Percentiles rank a stretch among this genome's conserved stretches.
phyloP scores from a whole-genome alignment of 257 asterid species.

The Fraxinus anomala region DNA sequence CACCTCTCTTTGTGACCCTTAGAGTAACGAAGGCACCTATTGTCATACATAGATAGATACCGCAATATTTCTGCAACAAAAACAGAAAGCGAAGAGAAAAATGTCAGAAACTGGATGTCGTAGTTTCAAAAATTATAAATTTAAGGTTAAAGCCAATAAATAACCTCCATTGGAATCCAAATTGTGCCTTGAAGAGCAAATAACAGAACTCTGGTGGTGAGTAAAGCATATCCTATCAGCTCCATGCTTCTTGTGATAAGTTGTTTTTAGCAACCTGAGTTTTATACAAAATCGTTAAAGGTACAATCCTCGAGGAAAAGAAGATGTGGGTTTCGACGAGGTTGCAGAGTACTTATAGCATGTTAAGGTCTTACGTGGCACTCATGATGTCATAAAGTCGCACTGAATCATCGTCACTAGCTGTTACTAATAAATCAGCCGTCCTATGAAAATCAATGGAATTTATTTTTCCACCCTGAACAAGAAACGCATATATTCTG shows the following conservation, averaged over 20 bases:
- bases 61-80: slow-evolving; percentile 69
- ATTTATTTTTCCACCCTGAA: slow-evolving; percentile 80
- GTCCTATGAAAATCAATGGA: slow-evolving; percentile 87
- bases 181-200: slow-evolving; percentile 75
- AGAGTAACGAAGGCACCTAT: slow-evolving; percentile 92
- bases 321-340: background rate
- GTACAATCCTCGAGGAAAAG: background rate
- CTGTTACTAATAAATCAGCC: slow-evolving; percentile 77
- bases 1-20: slow-evolving; percentile 95
- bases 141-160: slow-evolving; percentile 13
- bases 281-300: slow-evolving; percentile 24
- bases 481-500: slow-evolving; percentile 14
- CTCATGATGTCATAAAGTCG: slow-evolving; percentile 72
- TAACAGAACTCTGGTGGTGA: slow-evolving; percentile 86
- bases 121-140: slow-evolving; percentile 16
- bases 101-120: slow-evolving; percentile 30
- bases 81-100: slow-evolving; percentile 5
- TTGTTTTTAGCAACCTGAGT: slow-evolving; percentile 81
- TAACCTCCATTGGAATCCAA: slow-evolving; percentile 70
- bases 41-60: slow-evolving; percentile 88
- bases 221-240: slow-evolving; percentile 88
- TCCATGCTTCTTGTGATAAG: slow-evolving; percentile 87
- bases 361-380: slow-evolving; percentile 64
- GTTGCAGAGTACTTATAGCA: background rate
- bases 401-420: slow-evolving; percentile 90